Evolutionary conservation across 768 basidiomycete species (phyloP).

Genomic region (Agrocybe praecox): DNA sequence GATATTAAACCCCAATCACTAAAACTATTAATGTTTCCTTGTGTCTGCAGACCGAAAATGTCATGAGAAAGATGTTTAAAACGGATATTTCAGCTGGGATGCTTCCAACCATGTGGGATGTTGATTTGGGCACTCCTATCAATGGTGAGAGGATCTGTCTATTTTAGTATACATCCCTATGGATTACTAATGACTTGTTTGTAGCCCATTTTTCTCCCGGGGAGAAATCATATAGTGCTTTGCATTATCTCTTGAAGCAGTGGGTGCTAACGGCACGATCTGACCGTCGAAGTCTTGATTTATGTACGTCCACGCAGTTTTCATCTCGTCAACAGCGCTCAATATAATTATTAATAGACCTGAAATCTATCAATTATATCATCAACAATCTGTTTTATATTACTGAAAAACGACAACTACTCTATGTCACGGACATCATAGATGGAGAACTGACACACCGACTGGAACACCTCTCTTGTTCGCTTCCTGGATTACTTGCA

Average conservation of each 20-base stretch:
- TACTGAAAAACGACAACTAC: conserved; percentile 51
- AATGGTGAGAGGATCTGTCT: conserved; percentile 20
- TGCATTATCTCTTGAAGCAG: conserved; percentile 69
- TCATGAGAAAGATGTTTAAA: conserved; percentile 18
- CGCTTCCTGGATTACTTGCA: conserved; percentile 63
- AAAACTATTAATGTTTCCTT: too few relatives aligned
- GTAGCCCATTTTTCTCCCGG: conserved; percentile 5
- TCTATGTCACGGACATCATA: conserved; percentile 56
- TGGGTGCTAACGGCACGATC: conserved; percentile 57
- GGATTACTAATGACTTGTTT: neutral
- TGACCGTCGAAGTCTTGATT: conserved; percentile 27
- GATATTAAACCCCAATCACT: neutral
- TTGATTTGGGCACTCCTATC: conserved; percentile 30
- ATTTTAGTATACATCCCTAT: neutral
- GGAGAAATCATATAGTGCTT: conserved; percentile 25
- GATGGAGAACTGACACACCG: conserved; percentile 37
- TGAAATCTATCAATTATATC: conserved; percentile 53
- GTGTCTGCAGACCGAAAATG: conserved; percentile 17
- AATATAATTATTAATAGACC: conserved; percentile 38
- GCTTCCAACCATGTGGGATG: conserved; percentile 14
- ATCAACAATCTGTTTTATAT: conserved; percentile 57
- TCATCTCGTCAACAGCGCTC: conserved; percentile 11
- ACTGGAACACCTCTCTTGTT: conserved; percentile 68
- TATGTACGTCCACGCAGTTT: conserved; percentile 52
- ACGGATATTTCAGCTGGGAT: conserved; percentile 13